These are phyloP conservation scores for Ramaria sp. DNA, from an alignment of 768 basidiomycete species.

Conservation along the genomic window DNA sequence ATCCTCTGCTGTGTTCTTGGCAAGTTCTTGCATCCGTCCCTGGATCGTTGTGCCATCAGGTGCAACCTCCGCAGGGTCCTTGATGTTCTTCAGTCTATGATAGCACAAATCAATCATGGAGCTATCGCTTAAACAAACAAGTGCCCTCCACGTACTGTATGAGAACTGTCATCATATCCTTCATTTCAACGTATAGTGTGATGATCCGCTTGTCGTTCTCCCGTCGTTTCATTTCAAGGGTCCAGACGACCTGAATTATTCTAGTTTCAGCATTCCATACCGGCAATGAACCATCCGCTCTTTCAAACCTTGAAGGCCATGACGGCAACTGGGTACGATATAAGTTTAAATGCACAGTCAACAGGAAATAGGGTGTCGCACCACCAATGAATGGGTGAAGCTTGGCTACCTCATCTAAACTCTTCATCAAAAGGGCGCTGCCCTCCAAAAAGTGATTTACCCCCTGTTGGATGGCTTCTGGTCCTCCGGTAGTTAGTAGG, in stretches of 20 bases:
- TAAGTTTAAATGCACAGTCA: no score
- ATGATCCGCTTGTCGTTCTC: conserved; percentile 42
- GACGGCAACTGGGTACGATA: conserved; percentile 29
- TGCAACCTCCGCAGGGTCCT: conserved; percentile 19
- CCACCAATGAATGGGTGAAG: conserved; percentile 21
- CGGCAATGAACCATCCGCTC: no score
- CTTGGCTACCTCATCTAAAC: conserved; percentile 19
- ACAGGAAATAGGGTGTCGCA: no score
- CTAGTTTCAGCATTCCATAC: no score
- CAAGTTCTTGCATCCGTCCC: conserved; percentile 23
- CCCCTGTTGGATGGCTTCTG: conserved; percentile 14
- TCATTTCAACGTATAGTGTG: conserved; percentile 37
- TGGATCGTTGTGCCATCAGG: conserved; percentile 24
- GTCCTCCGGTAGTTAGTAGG: not conserved
- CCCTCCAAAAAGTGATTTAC: conserved; percentile 16
- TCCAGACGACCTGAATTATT: conserved; percentile 27
- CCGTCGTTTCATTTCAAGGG: conserved; percentile 34
- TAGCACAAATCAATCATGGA: not conserved
- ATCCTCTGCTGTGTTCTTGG: conserved; percentile 19
- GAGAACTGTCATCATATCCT: conserved; percentile 35
- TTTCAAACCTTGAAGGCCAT: conserved; percentile 31
- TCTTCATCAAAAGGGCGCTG: conserved; percentile 17
- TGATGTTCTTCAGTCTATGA: conserved; percentile 21
- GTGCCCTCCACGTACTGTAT: conserved; percentile 37
- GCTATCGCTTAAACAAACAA: no score